Evolutionary conservation across 192 early-diverging fungal species (phyloP).

Genomic region (Jimgerdemannia flammicorona): DNA sequence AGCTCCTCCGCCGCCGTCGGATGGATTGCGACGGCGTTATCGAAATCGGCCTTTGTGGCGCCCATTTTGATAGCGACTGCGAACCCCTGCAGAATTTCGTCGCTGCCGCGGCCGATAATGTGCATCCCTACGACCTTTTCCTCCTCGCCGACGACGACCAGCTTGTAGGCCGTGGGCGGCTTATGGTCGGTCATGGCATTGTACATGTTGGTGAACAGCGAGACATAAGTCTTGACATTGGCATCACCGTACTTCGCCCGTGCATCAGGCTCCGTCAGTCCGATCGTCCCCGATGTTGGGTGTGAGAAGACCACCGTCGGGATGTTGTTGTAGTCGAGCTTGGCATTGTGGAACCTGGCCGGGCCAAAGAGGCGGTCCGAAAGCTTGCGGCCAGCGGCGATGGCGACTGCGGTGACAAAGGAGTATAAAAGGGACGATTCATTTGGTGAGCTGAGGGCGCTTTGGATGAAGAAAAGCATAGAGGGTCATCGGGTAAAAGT

Average conservation of each 20-base stretch:
- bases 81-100: constrained; percentile 95
- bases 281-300: constrained; percentile 83
- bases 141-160: constrained; percentile 80
- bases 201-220: constrained; percentile 93
- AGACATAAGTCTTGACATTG: constrained; percentile 82
- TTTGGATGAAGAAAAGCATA: too few species aligned
- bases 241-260: constrained; percentile 65
- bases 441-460: too few species aligned
- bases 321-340: constrained; percentile 92
- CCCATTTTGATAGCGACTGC: constrained; percentile 98
- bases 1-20: constrained; percentile 97
- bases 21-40: constrained; percentile 93
- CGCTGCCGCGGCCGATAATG: constrained; percentile 83
- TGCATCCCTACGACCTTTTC: constrained; percentile 98
- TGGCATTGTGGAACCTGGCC: constrained; percentile 59
- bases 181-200: constrained; percentile 81
- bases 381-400: constrained; percentile 88
- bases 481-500: too few species aligned
- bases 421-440: too few species aligned
- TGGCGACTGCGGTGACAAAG: constrained; percentile 89
- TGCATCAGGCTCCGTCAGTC: constrained; percentile 85
- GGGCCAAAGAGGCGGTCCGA: constrained; percentile 91
- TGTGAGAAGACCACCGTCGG: constrained; percentile 96
- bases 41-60: constrained; percentile 95
- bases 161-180: constrained; percentile 89